A percentile compares a stretch with the other conserved stretches of the same genome.
These are phyloP conservation scores for Penicillium sp. DNA, from an alignment of 2,329 filamentous ascomycete genomes.

Conservation along the genomic window DNA sequence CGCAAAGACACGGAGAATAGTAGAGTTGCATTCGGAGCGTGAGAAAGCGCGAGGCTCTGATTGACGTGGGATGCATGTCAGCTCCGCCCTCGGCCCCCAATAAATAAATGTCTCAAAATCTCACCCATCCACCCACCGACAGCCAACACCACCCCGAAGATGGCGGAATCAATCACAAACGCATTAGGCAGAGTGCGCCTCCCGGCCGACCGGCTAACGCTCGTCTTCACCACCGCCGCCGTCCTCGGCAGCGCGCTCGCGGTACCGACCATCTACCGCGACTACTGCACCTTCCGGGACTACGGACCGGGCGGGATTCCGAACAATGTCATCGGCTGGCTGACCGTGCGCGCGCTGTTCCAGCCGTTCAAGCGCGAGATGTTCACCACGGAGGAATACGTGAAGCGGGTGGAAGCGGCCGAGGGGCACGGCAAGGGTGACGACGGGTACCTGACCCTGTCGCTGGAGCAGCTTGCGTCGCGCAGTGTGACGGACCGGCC, in stretches of 20 bases:
- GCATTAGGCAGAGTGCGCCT: slow-evolving; percentile 5
- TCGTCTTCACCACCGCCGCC: slow-evolving; percentile 19
- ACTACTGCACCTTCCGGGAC: slow-evolving; percentile 38
- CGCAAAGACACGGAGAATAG: too few species aligned
- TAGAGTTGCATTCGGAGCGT: too few species aligned
- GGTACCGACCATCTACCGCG: slow-evolving; percentile 28
- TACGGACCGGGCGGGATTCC: slow-evolving; percentile 39
- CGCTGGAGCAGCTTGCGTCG: slow-evolving; percentile 15
- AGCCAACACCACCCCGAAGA: background rate
- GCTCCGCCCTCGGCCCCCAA: background rate
- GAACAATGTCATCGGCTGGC: slow-evolving; percentile 38
- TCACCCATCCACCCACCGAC: background rate
- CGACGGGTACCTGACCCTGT: slow-evolving; percentile 20
- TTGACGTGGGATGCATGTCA: too few species aligned
- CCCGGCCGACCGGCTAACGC: slow-evolving; percentile 10
- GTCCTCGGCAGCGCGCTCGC: slow-evolving; percentile 16
- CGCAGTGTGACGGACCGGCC: slow-evolving; percentile 20
- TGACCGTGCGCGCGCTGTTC: slow-evolving; percentile 24
- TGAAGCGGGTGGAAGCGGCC: slow-evolving; percentile 20
- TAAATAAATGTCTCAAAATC: slow-evolving; percentile 1
- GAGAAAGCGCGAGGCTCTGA: too few species aligned
- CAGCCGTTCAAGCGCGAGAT: slow-evolving; percentile 28
- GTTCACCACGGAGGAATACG: slow-evolving; percentile 29
- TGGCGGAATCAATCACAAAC: slow-evolving; percentile 2
- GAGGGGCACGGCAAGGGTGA: slow-evolving; percentile 23